These are phyloP conservation scores for Oryza nivara DNA, from an alignment of 176 grass and related monocot genomes.

Conservation along the genomic window DNA sequence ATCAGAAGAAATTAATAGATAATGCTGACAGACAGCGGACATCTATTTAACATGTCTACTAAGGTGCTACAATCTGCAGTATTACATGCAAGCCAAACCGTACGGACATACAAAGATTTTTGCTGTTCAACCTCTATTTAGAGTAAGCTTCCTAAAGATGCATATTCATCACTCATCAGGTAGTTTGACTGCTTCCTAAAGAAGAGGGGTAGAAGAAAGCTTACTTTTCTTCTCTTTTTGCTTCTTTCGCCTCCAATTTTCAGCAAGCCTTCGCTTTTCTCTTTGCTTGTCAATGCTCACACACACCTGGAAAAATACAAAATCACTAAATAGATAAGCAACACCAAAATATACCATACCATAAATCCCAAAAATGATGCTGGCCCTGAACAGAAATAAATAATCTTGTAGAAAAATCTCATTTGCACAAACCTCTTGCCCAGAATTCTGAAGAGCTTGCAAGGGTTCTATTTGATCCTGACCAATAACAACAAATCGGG, in stretches of 20 bases:
- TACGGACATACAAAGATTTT: background rate
- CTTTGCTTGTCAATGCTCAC: slow-evolving; percentile 81
- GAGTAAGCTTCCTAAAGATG: background rate
- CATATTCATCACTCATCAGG: too few species aligned
- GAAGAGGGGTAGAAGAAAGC: slow-evolving; percentile 5
- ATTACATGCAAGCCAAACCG: background rate
- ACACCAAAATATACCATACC: slow-evolving; percentile 15
- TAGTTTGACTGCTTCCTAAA: background rate
- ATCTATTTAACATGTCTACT: background rate
- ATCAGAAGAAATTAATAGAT: background rate
- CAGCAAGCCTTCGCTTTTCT: slow-evolving; percentile 59
- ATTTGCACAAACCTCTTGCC: slow-evolving; percentile 61
- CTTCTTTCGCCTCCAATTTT: slow-evolving; percentile 73
- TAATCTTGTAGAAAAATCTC: background rate
- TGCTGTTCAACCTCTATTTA: background rate
- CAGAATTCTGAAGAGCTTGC: slow-evolving; percentile 84
- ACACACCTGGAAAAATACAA: slow-evolving; percentile 63
- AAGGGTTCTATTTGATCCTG: slow-evolving; percentile 84
- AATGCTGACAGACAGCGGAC: background rate
- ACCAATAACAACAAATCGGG: slow-evolving; percentile 72
- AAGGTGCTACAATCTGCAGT: background rate
- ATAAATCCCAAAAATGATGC: background rate
- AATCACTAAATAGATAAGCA: background rate
- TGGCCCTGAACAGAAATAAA: slow-evolving; percentile 12
- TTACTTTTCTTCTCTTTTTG: slow-evolving; percentile 83